Evolutionary conservation across 1,284 basidiomycete genomes (phyloP).

Genomic region (Malassezia vespertilionis): DNA sequence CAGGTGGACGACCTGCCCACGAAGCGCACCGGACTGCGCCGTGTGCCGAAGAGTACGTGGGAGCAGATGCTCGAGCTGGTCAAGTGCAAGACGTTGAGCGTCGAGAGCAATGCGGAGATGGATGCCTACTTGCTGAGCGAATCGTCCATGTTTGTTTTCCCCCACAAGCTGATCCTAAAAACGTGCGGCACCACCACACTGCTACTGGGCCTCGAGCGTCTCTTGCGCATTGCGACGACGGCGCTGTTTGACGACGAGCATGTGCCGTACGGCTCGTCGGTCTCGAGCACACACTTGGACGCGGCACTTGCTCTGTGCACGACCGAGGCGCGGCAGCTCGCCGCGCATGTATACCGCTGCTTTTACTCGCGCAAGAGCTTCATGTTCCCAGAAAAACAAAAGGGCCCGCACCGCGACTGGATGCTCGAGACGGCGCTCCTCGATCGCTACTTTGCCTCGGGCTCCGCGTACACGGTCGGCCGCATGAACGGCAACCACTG

Average conservation of each 20-base stretch:
- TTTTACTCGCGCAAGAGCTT: slow-evolving; percentile 98
- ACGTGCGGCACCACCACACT: slow-evolving; percentile 98
- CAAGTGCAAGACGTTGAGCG: slow-evolving; percentile 88
- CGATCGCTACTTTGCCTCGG: slow-evolving; percentile 68
- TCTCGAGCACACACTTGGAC: slow-evolving; percentile 9
- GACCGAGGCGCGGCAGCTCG: slow-evolving; percentile 19
- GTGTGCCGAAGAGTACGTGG: slow-evolving; percentile 69
- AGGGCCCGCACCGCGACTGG: slow-evolving; percentile 90
- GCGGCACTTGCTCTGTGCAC: slow-evolving; percentile 9
- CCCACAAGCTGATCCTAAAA: slow-evolving; percentile 93
- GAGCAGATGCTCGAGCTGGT: slow-evolving; percentile 96
- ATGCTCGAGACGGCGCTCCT: slow-evolving; percentile 80
- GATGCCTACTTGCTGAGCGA: slow-evolving; percentile 97
- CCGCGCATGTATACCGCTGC: slow-evolving; percentile 31
- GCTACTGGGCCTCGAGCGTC: slow-evolving; percentile 59
- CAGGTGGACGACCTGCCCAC: slow-evolving; percentile 21
- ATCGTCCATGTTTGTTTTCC: slow-evolving; percentile 89
- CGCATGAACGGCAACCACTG: slow-evolving; percentile 98
- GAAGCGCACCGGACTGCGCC: slow-evolving; percentile 58
- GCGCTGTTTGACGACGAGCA: slow-evolving; percentile 55
- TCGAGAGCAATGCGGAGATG: slow-evolving; percentile 70
- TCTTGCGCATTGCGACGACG: slow-evolving; percentile 65
- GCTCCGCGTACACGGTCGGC: slow-evolving; percentile 90
- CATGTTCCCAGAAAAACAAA: slow-evolving; percentile 96
- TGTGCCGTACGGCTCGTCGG: slow-evolving; percentile 50